Evolutionary conservation across 2,329 filamentous ascomycete genomes (phyloP), one percentile per base, ranked within the genome.

Genomic region (Aspergillus melleus): DNA sequence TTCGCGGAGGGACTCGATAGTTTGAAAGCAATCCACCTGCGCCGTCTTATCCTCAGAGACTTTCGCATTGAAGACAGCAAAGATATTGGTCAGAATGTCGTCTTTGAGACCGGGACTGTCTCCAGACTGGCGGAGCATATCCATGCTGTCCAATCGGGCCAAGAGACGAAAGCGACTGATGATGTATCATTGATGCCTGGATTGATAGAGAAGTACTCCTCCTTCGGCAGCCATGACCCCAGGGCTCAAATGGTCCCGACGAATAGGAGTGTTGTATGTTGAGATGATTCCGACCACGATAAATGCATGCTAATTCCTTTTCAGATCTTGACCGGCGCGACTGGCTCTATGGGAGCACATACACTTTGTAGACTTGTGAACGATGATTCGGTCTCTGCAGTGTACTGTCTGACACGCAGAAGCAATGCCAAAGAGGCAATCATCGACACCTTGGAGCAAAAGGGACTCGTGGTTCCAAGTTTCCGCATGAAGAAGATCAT

Each of bases 1-100:
- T 82, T 81, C 61, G 69, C 74, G 1, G 69, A 74, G 0, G 81
- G 80, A 0, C 62, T 83, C 19, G 80, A 83, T 63, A 82, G 79
- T 59, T 66, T 82, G 10, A 78, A 79, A 19, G 79, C 79, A 2
- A 79, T 79, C 14, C 77, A 81, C n/a, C 62, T 80, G 1, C 75
- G 80, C 20, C 72, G 78, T 4, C 57, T 80, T 3, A 70, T 83
- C 24, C 68, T 79, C 39, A 67, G 73, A 16, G 67, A 76, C 24
- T 72, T 82, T 14, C 71, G 76, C 12, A 65, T 82, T 9, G 59
- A 36, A 2, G 70, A 70, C 20, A 63, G 66, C 19, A 60, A 72
- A 9, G 14, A 49, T 61, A 61, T 78, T 30, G 47, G 72, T 3
- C 71, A 70, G 8, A 81, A 82, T 56, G 67, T 77, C 5, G 72